phyloP scores from a whole-genome alignment of 768 basidiomycete genomes.

The Podaxis sp. region DNA sequence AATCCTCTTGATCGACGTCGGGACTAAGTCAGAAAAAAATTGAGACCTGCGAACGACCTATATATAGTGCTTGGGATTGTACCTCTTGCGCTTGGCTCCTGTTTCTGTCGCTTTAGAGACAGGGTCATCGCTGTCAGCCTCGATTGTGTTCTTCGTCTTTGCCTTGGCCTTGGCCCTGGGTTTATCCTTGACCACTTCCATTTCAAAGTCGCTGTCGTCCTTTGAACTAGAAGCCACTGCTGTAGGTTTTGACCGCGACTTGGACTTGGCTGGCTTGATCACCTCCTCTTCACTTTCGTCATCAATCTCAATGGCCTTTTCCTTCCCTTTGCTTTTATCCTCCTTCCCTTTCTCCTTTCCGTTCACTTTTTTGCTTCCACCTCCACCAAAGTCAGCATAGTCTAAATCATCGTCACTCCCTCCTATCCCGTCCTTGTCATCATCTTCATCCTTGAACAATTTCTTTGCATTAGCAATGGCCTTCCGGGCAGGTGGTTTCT shows the following conservation, averaged over 20 bases:
- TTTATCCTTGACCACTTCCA: constrained; percentile 2
- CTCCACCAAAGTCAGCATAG: constrained; percentile 3
- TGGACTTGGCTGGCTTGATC: constrained; percentile 13
- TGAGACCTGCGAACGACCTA: not conserved
- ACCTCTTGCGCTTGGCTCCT: constrained; percentile 72
- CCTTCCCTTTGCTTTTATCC: constrained; percentile 20
- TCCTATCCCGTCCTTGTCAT: constrained; percentile 5
- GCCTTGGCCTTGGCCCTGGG: constrained; percentile 10
- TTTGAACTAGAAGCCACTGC: not conserved
- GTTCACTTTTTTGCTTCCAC: not conserved
- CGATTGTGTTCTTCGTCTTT: constrained; percentile 17
- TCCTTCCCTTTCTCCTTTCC: not conserved
- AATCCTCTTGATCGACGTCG: constrained; percentile 34
- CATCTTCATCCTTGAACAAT: constrained; percentile 18
- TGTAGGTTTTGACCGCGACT: constrained; percentile 4
- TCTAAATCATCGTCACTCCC: constrained; percentile 10
- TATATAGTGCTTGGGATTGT: constrained; percentile 33
- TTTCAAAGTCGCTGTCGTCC: constrained; percentile 8
- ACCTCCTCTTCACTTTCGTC: constrained; percentile 18
- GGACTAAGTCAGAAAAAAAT: constrained; percentile 6
- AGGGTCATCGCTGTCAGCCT: constrained; percentile 18
- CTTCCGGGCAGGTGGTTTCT: constrained; percentile 20
- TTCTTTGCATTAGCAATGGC: constrained; percentile 20
- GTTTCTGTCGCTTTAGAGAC: constrained; percentile 16
- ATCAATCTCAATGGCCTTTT: constrained; percentile 22